Evolutionary conservation across 176 grass and related monocot genomes (phyloP).

Genomic region (Lolium multiflorum): DNA sequence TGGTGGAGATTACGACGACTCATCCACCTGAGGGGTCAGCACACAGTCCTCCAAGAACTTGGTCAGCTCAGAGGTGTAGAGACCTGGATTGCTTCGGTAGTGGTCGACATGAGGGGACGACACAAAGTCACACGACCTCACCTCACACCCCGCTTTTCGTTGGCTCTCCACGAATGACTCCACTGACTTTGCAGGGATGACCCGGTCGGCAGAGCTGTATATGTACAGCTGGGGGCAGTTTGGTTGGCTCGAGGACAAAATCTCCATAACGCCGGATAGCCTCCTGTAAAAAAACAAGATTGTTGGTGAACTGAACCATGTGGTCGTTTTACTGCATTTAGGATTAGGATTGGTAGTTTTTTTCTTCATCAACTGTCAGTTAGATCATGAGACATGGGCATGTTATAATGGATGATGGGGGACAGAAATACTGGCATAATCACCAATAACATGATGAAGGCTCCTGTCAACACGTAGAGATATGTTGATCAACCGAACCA

Average conservation of each 20-base stretch:
- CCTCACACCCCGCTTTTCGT: conserved; percentile 55
- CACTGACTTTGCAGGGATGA: conserved; percentile 86
- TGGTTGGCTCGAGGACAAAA: conserved; percentile 73
- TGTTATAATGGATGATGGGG: background rate
- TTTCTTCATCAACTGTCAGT: background rate
- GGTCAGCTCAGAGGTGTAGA: conserved; percentile 71
- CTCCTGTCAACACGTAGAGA: background rate
- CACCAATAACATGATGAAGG: conserved; percentile 1
- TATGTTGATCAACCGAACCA: background rate
- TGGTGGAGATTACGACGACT: background rate
- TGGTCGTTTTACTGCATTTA: background rate
- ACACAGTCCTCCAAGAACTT: conserved; percentile 78
- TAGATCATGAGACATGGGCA: background rate
- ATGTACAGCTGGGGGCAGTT: conserved; percentile 86
- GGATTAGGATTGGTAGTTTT: background rate
- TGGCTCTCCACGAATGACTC: conserved; percentile 78
- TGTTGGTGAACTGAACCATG: background rate
- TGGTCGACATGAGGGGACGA: conserved; percentile 89
- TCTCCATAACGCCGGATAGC: conserved; percentile 68
- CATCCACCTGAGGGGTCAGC: conserved; percentile 20
- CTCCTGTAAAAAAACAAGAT: conserved; percentile 49
- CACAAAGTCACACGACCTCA: conserved; percentile 76
- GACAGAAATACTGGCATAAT: background rate
- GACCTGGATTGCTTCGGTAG: conserved; percentile 72
- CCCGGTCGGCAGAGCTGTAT: conserved; percentile 83